phyloP scores from a whole-genome alignment of 164 flowering plant species.

The Malania oleifera region DNA sequence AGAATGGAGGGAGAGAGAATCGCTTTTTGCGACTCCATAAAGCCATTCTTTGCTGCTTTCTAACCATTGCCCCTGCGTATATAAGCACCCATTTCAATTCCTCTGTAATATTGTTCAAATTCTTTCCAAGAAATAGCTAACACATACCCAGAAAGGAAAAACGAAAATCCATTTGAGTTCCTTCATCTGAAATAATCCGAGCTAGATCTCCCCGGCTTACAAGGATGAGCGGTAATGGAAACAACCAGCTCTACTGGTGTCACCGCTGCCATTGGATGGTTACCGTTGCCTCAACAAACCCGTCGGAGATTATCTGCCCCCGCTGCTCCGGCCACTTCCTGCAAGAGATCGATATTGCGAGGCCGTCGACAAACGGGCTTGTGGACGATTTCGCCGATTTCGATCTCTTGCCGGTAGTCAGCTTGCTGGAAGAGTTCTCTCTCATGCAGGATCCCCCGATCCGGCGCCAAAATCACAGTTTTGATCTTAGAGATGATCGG shows the following conservation, averaged over 20 bases:
- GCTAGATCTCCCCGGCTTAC: constrained; percentile 37
- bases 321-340: constrained; percentile 70
- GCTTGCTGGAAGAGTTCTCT: constrained; percentile 59
- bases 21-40: constrained; percentile 21
- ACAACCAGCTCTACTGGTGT: constrained; percentile 66
- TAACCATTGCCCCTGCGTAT: neutral
- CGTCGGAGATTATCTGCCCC: constrained; percentile 59
- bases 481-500: too few relatives aligned
- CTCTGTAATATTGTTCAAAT: neutral
- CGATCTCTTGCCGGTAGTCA: constrained; percentile 54
- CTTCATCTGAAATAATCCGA: too few relatives aligned
- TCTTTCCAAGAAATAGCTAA: neutral
- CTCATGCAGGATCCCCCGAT: constrained; percentile 42
- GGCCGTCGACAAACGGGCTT: constrained; percentile 22
- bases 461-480: constrained; percentile 6
- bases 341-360: constrained; percentile 34
- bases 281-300: constrained; percentile 29
- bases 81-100: neutral
- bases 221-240: constrained; percentile 17
- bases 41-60: constrained; percentile 21
- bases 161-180: too few relatives aligned
- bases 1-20: constrained; percentile 15
- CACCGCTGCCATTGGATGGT: constrained; percentile 59
- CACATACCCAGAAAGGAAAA: neutral
- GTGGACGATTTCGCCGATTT: constrained; percentile 30